Percentiles rank a stretch among this genome's conserved stretches.
Evolutionary conservation across 1,284 basidiomycete genomes (phyloP).

Genomic region (Microbotryum saponariae): DNA sequence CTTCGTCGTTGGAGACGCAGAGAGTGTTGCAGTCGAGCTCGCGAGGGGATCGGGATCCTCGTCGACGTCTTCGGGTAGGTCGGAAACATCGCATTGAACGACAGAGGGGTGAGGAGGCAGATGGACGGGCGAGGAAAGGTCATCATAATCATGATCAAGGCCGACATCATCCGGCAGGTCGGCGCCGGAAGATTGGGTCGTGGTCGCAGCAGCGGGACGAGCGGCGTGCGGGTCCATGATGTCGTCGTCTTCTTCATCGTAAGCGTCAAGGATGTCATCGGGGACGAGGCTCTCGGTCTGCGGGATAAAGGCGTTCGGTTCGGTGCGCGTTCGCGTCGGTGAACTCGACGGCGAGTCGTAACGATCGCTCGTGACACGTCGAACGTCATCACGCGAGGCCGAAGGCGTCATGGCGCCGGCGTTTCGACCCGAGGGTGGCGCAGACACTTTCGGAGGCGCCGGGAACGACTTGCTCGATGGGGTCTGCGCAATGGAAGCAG

Average conservation of each 20-base stretch:
- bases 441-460: neutral
- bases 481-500: neutral
- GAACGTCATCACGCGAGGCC: no score
- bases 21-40: no score
- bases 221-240: neutral
- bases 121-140: no score
- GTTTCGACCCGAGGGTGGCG: neutral
- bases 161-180: no score
- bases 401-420: neutral
- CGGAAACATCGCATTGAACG: no score
- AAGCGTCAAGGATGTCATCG: slow-evolving; percentile 17
- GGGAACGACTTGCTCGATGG: neutral
- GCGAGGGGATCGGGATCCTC: slow-evolving; percentile 4
- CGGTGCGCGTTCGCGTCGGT: neutral
- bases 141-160: no score
- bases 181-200: no score
- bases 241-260: slow-evolving; percentile 11
- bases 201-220: neutral
- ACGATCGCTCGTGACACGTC: neutral
- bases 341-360: no score
- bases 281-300: slow-evolving; percentile 18
- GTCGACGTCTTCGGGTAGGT: slow-evolving; percentile 13
- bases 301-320: slow-evolving; percentile 17
- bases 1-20: slow-evolving; percentile 8
- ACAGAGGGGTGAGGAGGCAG: no score